Evolutionary conservation across 2,329 filamentous ascomycete species (phyloP).

Genomic region (Aspergillus japonicus): DNA sequence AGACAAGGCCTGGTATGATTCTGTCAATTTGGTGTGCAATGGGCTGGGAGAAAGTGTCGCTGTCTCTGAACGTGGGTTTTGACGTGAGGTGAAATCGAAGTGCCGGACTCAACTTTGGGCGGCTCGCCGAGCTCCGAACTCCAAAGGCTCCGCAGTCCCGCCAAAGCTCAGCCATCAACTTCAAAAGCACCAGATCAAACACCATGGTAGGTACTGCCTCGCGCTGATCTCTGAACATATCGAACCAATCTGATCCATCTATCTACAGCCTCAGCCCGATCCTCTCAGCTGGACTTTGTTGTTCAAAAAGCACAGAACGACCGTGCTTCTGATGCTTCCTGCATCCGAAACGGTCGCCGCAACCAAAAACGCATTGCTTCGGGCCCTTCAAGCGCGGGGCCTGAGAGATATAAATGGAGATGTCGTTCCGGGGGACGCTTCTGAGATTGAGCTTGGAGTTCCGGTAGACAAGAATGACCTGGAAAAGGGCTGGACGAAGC

Average conservation of each 20-base stretch:
- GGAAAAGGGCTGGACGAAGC: conserved; percentile 50
- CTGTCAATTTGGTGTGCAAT: too few relatives aligned
- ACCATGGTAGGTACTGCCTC: conserved; percentile 17
- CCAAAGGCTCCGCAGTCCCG: conserved; percentile 15
- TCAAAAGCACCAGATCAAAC: conserved; percentile 12
- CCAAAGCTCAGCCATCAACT: conserved; percentile 15
- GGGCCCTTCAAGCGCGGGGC: conserved; percentile 51
- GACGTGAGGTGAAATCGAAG: not conserved
- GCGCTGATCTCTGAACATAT: not conserved
- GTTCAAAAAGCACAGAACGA: conserved; percentile 71
- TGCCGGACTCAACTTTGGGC: not conserved
- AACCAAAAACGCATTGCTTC: conserved; percentile 59
- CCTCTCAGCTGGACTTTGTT: conserved; percentile 63
- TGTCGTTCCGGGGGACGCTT: conserved; percentile 37
- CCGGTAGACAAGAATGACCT: conserved; percentile 49
- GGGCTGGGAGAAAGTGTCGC: not conserved
- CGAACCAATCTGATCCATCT: not conserved
- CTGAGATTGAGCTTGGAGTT: conserved; percentile 49
- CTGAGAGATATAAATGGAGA: conserved; percentile 41
- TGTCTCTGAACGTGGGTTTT: not conserved
- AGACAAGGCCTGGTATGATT: too few relatives aligned
- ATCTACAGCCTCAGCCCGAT: conserved; percentile 23
- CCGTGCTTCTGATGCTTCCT: conserved; percentile 66
- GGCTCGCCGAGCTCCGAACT: conserved; percentile 6
- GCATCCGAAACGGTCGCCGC: conserved; percentile 56